A percentile compares a stretch with the other conserved stretches of the same genome.
Conservation (phyloP, 352 stramenopile species). For the Phytophthora sp. region DNA sequence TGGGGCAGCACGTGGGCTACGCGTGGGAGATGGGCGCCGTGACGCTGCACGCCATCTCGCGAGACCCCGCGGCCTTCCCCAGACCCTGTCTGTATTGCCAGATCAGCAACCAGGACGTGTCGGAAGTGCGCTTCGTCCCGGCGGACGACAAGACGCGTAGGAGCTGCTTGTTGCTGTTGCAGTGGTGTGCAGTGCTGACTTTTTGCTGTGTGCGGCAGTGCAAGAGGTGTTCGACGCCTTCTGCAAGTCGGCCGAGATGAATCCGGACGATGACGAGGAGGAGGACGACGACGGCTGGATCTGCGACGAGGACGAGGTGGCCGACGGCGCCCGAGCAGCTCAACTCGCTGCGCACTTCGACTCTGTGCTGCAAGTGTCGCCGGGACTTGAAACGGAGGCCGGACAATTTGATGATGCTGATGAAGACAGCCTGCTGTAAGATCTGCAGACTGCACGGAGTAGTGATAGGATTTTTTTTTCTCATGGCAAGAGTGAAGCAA, state of each 20-base stretch:
- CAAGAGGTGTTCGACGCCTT: conserved; percentile 78
- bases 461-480: conserved; percentile 32
- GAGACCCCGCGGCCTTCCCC: conserved; percentile 66
- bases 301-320: conserved; percentile 83
- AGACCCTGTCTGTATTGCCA: conserved; percentile 85
- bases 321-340: conserved; percentile 60
- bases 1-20: conserved; percentile 54
- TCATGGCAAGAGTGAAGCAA: too few relatives aligned
- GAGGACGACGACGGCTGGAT: conserved; percentile 77
- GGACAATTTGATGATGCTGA: conserved; percentile 87
- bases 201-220: conserved; percentile 40
- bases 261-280: conserved; percentile 68
- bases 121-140: conserved; percentile 81
- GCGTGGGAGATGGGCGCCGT: conserved; percentile 76
- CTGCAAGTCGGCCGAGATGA: conserved; percentile 83
- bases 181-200: background rate
- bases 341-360: conserved; percentile 73
- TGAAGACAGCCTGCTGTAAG: conserved; percentile 60
- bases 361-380: conserved; percentile 70
- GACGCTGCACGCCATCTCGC: conserved; percentile 81
- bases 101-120: conserved; percentile 70
- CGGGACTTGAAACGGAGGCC: conserved; percentile 48
- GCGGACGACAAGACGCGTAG: conserved; percentile 65
- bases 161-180: conserved; percentile 13
- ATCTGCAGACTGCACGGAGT: background rate